phyloP scores from a whole-genome alignment of 257 asterid genomes.

The Gynochthodes officinalis region DNA sequence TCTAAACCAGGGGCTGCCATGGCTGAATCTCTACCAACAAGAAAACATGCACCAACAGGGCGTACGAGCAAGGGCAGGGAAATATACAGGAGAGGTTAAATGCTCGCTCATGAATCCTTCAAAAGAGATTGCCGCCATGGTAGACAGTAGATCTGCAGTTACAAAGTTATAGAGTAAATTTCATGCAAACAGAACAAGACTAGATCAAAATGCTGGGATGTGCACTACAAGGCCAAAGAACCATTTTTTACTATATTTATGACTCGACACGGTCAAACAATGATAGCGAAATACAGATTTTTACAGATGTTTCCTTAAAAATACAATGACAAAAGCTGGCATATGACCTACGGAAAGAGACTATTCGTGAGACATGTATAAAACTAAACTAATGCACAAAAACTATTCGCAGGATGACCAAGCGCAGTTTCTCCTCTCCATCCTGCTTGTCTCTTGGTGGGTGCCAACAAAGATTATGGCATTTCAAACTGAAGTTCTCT shows the following conservation, averaged over 20 bases:
- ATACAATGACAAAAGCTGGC: no score
- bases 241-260: not conserved
- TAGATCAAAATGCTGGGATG: not conserved
- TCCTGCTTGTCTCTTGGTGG: not conserved
- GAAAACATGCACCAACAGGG: not conserved
- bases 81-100: not conserved
- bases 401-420: not conserved
- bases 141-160: conserved; percentile 3
- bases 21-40: not conserved
- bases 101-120: not conserved
- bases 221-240: no score
- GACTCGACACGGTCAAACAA: no score
- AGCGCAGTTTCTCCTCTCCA: not conserved
- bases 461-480: not conserved
- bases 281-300: no score
- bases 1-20: not conserved
- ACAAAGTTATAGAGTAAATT: not conserved
- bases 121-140: not conserved
- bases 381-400: no score
- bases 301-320: no score
- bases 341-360: not conserved
- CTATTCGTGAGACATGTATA: no score
- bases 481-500: not conserved
- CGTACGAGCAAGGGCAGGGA: not conserved
- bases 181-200: not conserved